phyloP scores from a whole-genome alignment of 1,284 basidiomycete genomes.

The Apiotrichum brassicae region DNA sequence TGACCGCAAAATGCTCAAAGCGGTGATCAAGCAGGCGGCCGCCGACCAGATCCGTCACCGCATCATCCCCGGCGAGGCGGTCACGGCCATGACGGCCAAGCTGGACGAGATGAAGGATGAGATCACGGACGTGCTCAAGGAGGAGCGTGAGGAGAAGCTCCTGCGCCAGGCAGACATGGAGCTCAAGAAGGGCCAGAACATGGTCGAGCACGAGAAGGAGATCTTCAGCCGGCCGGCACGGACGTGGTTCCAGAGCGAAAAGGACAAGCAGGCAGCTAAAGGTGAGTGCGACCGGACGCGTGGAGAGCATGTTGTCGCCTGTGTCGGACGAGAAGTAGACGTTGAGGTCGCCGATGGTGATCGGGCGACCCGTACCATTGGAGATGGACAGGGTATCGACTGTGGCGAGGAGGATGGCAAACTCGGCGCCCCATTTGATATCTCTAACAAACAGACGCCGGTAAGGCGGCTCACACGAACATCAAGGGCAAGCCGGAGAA shows the following conservation, averaged over 20 bases:
- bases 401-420: no score
- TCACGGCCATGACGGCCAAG: constrained; percentile 64
- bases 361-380: no score
- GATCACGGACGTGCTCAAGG: constrained; percentile 71
- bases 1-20: constrained; percentile 94
- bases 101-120: constrained; percentile 71
- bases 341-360: no score
- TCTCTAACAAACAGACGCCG: constrained; percentile 59
- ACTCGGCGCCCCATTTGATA: no score
- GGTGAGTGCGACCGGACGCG: constrained; percentile 51
- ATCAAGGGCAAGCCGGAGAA: constrained; percentile 49
- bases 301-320: not conserved
- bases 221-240: constrained; percentile 88
- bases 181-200: constrained; percentile 87
- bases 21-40: constrained; percentile 82
- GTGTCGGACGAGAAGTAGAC: not conserved
- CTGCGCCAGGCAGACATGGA: constrained; percentile 92
- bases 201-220: constrained; percentile 90
- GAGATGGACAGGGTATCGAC: no score
- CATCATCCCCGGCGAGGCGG: constrained; percentile 72
- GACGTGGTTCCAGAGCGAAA: constrained; percentile 93
- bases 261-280: constrained; percentile 74
- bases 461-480: constrained; percentile 59
- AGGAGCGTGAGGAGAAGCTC: constrained; percentile 94
- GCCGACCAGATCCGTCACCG: constrained; percentile 85